These are phyloP conservation scores for Aspergillus sp. DNA, from an alignment of 2,329 filamentous ascomycete genomes.

Conservation along the genomic window DNA sequence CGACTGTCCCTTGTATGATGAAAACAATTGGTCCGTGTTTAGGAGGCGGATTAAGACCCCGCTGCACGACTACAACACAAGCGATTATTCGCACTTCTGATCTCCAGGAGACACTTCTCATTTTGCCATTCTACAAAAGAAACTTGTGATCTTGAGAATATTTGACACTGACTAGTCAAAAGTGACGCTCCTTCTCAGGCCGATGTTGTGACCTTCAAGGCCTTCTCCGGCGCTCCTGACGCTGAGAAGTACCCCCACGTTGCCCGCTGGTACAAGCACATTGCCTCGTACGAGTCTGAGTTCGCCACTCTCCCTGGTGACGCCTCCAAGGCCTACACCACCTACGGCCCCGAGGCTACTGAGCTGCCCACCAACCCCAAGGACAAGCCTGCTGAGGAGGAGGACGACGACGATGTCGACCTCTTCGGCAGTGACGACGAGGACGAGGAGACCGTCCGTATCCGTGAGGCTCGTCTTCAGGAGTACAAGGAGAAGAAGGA, in stretches of 20 bases:
- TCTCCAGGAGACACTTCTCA: constrained; percentile 12
- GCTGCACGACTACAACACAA: constrained; percentile 69
- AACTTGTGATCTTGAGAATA: not conserved
- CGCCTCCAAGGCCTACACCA: constrained; percentile 78
- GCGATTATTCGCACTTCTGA: constrained; percentile 76
- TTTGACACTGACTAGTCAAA: constrained; percentile 11
- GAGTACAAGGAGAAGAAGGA: constrained; percentile 93
- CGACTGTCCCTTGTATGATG: constrained; percentile 55
- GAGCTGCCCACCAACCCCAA: constrained; percentile 80
- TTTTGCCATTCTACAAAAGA: constrained; percentile 10
- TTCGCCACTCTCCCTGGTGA: constrained; percentile 89
- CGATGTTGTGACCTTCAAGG: constrained; percentile 94
- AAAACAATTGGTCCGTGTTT: constrained; percentile 92
- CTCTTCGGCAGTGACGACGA: constrained; percentile 92
- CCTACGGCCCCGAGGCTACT: constrained; percentile 80
- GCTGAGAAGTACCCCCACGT: constrained; percentile 87
- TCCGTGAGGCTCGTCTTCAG: constrained; percentile 84
- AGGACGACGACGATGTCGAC: constrained; percentile 73
- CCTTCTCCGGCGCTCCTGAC: constrained; percentile 69
- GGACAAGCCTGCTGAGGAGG: constrained; percentile 66
- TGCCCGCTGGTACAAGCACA: constrained; percentile 99
- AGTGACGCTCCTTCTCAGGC: constrained; percentile 78
- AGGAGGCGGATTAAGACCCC: constrained; percentile 91
- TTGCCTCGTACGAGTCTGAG: constrained; percentile 85
- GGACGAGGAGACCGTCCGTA: constrained; percentile 80